Evolutionary conservation across 306 rosid species (phyloP).

Genomic region (Sechiopsis laciniata): DNA sequence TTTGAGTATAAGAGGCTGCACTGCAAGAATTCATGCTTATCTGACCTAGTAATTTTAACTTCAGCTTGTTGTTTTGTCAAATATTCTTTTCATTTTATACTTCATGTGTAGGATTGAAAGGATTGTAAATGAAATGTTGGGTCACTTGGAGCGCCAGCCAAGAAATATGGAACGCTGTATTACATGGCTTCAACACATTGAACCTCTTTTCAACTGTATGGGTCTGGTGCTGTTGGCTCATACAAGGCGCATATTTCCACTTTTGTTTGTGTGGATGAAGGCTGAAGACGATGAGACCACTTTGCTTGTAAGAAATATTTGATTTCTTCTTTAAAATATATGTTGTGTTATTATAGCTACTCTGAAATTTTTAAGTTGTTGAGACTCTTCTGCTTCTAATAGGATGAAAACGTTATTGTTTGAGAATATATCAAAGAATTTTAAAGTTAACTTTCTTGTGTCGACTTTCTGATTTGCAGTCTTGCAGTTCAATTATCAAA

Average conservation of each 20-base stretch:
- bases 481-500: too few relatives aligned
- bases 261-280: slow-evolving; percentile 85
- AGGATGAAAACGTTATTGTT: slow-evolving; percentile 8
- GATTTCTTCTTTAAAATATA: slow-evolving; percentile 1
- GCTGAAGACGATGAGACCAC: slow-evolving; percentile 81
- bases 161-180: slow-evolving; percentile 78
- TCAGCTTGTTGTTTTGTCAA: neutral
- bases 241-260: slow-evolving; percentile 78
- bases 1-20: neutral
- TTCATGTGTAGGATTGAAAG: slow-evolving; percentile 60
- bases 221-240: slow-evolving; percentile 77
- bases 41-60: too few relatives aligned
- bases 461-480: neutral
- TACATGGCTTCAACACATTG: slow-evolving; percentile 68
- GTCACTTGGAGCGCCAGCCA: slow-evolving; percentile 94
- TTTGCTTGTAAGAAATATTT: slow-evolving; percentile 52
- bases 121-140: slow-evolving; percentile 75
- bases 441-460: neutral
- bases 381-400: neutral
- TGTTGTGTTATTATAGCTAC: neutral
- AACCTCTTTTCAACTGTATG: slow-evolving; percentile 48
- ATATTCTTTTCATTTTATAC: neutral
- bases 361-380: neutral
- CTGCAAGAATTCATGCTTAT: slow-evolving; percentile 7
- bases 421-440: neutral